These are phyloP conservation scores for Blastobotrys raffinosifermentans DNA, from an alignment of 1,139 yeast species.

Conservation along the genomic window DNA sequence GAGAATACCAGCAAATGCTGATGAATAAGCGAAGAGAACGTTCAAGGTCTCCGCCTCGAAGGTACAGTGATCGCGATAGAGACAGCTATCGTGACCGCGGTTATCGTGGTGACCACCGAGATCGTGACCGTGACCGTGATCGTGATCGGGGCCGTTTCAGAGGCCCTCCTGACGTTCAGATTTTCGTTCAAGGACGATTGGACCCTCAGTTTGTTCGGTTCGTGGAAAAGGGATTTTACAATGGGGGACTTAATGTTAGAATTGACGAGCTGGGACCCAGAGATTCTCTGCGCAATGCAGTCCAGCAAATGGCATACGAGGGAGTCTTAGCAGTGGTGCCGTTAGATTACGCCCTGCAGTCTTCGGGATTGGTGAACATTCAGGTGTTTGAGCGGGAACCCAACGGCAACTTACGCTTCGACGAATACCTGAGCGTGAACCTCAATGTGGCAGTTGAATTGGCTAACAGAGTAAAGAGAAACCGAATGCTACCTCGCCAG, in stretches of 20 bases:
- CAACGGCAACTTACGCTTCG: conserved; percentile 68
- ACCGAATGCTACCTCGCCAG: conserved; percentile 4
- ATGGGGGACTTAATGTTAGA: conserved; percentile 45
- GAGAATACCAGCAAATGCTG: conserved; percentile 12
- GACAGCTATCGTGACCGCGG: conserved; percentile 10
- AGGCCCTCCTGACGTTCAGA: conserved; percentile 50
- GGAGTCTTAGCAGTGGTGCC: conserved; percentile 72
- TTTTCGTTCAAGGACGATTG: conserved; percentile 62
- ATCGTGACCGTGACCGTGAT: conserved; percentile 25
- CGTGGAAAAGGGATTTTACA: conserved; percentile 50
- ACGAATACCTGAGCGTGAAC: conserved; percentile 69
- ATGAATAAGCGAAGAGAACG: conserved; percentile 12
- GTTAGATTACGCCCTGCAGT: conserved; percentile 43
- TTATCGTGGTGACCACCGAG: conserved; percentile 4
- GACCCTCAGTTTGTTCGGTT: conserved; percentile 47
- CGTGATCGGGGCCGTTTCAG: conserved; percentile 27
- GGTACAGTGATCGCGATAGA: conserved; percentile 12
- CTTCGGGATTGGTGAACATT: conserved; percentile 48
- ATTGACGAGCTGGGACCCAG: conserved; percentile 46
- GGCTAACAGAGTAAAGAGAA: conserved; percentile 26
- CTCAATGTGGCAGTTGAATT: conserved; percentile 58
- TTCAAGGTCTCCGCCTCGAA: conserved; percentile 12
- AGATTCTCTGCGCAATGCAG: conserved; percentile 47
- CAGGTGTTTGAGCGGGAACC: conserved; percentile 66
- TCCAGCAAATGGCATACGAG: conserved; percentile 75